Percentiles rank a stretch among this genome's conserved stretches.
Conservation (phyloP, 805 yeast species). For the Priceomyces castillae region DNA sequence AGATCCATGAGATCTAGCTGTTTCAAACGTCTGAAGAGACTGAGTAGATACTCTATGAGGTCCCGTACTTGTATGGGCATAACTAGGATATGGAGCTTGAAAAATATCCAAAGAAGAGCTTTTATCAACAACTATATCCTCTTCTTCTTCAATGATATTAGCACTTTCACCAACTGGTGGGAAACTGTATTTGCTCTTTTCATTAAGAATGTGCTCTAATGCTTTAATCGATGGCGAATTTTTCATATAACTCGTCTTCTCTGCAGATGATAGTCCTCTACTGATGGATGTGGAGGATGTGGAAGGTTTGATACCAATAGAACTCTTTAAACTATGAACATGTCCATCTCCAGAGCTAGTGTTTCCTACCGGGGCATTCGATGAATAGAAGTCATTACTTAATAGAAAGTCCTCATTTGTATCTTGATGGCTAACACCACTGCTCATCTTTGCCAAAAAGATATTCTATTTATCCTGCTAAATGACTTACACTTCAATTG, state of each 20-base stretch:
- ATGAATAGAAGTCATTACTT: slow-evolving; percentile 33
- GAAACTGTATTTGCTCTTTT: slow-evolving; percentile 9
- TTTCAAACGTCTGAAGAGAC: slow-evolving; percentile 27
- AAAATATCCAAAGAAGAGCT: background rate
- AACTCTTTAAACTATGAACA: slow-evolving; percentile 22
- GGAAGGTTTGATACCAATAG: slow-evolving; percentile 27
- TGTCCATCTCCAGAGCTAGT: slow-evolving; percentile 12
- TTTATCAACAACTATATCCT: no score
- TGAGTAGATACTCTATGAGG: slow-evolving; percentile 7
- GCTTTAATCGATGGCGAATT: slow-evolving; percentile 42
- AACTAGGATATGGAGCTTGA: background rate
- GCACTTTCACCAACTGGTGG: slow-evolving; percentile 4
- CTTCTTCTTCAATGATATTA: slow-evolving; percentile 13
- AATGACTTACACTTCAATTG: background rate
- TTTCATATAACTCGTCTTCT: slow-evolving; percentile 31
- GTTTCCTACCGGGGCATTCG: slow-evolving; percentile 18
- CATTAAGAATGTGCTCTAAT: slow-evolving; percentile 32
- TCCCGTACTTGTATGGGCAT: background rate
- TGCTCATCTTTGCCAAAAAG: slow-evolving; percentile 1
- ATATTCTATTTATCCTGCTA: background rate
- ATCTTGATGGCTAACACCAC: slow-evolving; percentile 7
- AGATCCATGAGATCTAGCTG: slow-evolving; percentile 19
- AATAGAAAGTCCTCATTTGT: slow-evolving; percentile 32
- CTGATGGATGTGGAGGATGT: slow-evolving; percentile 24
- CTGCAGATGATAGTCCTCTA: slow-evolving; percentile 12